phyloP scores from a whole-genome alignment of 345 rosid species.

The Cardiospermum halicacabum region DNA sequence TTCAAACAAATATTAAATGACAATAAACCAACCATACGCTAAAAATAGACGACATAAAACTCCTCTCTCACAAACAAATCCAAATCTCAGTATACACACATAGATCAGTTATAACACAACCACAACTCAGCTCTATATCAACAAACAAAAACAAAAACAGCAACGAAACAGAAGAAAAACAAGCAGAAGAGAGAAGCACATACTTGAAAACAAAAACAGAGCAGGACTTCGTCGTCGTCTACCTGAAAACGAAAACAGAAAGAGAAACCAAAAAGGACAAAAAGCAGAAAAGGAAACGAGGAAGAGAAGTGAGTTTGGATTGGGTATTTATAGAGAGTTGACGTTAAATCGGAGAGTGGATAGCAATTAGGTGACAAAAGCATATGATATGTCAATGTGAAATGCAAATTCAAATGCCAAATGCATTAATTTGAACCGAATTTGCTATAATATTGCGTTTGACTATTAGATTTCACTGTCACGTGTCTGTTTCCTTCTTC shows the following conservation, averaged over 20 bases:
- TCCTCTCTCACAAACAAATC: neutral
- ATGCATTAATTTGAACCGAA: neutral
- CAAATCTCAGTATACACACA: neutral
- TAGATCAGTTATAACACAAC: slow-evolving; percentile 5
- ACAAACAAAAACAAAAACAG: neutral
- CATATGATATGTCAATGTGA: neutral
- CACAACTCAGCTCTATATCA: neutral
- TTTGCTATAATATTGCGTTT: slow-evolving; percentile 10
- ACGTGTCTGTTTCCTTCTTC: slow-evolving; percentile 5
- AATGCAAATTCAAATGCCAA: slow-evolving; percentile 9
- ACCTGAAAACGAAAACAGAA: neutral
- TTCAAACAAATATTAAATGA: no score
- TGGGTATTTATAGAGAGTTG: slow-evolving; percentile 15
- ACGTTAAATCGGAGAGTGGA: neutral
- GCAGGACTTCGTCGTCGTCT: neutral
- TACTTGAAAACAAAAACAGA: neutral
- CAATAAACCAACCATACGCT: neutral
- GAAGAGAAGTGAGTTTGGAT: neutral
- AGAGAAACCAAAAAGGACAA: neutral
- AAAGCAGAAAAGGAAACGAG: neutral
- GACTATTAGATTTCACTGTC: neutral
- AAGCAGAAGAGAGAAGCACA: neutral
- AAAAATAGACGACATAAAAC: neutral
- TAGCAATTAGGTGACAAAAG: neutral
- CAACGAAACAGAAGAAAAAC: neutral